Percentiles rank a stretch among this genome's conserved stretches.
Evolutionary conservation across 2,329 filamentous ascomycete genomes (phyloP).

Genomic region (Incumbomyces delicatus): DNA sequence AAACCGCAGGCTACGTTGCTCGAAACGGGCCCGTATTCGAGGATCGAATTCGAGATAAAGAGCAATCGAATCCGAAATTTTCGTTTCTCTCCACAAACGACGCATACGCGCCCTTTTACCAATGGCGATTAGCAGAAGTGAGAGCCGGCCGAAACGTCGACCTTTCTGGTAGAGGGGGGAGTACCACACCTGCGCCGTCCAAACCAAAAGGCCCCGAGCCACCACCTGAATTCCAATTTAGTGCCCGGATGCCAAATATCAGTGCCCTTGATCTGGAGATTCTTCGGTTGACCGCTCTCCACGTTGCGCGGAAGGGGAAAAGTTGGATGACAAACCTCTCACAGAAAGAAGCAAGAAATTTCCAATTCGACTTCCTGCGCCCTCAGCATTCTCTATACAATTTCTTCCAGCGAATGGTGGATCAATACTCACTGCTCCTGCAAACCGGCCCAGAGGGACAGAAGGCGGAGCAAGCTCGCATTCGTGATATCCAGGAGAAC

Average conservation of each 20-base stretch:
- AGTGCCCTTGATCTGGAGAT: conserved; percentile 81
- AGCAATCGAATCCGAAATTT: conserved; percentile 78
- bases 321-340: conserved; percentile 83
- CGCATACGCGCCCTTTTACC: conserved; percentile 78
- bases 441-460: conserved; percentile 59
- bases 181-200: conserved; percentile 47
- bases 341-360: conserved; percentile 80
- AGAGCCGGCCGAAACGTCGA: conserved; percentile 71
- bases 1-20: conserved; percentile 85
- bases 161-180: conserved; percentile 62
- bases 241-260: conserved; percentile 93
- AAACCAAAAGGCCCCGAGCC: conserved; percentile 75
- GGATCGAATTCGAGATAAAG: conserved; percentile 75
- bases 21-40: conserved; percentile 60
- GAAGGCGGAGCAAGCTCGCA: conserved; percentile 61
- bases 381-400: conserved; percentile 94
- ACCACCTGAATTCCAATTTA: conserved; percentile 83
- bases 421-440: conserved; percentile 81
- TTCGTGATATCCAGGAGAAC: conserved; percentile 64
- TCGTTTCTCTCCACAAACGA: conserved; percentile 74
- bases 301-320: conserved; percentile 85
- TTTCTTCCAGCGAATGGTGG: conserved; percentile 84
- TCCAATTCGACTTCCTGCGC: conserved; percentile 90
- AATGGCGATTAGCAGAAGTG: conserved; percentile 83
- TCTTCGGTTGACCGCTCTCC: conserved; percentile 69